Conservation (phyloP, 805 yeast genomes). For the Ogataea pilisensis region DNA sequence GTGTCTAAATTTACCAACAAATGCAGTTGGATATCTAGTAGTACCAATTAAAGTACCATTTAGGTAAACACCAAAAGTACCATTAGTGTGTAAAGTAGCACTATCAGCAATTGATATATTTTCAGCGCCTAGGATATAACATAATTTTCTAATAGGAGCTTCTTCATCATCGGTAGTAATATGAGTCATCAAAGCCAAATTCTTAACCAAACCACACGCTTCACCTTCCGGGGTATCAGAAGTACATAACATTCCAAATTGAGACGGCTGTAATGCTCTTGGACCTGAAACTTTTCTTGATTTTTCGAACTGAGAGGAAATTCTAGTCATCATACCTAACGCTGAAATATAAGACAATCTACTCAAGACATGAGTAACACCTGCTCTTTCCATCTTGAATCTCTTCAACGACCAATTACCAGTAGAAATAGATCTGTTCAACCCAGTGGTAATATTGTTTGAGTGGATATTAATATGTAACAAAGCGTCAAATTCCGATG, state of each 20-base stretch:
- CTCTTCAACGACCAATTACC: conserved; percentile 99
- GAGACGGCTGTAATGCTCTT: conserved; percentile 97
- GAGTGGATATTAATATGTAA: conserved; percentile 87
- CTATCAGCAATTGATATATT: conserved; percentile 78
- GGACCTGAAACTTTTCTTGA: conserved; percentile 98
- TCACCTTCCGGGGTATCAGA: conserved; percentile 99
- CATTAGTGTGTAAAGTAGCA: conserved; percentile 67
- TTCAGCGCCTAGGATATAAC: conserved; percentile 86
- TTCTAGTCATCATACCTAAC: conserved; percentile 98
- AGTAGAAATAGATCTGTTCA: conserved; percentile 94
- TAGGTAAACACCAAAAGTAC: conserved; percentile 80
- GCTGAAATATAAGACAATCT: conserved; percentile 92
- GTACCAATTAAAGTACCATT: conserved; percentile 95
- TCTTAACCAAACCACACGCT: conserved; percentile 98
- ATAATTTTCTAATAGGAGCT: conserved; percentile 72
- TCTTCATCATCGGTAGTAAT: conserved; percentile 98
- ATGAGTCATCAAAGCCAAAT: conserved; percentile 96
- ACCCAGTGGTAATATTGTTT: conserved; percentile 87
- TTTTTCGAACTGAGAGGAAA: conserved; percentile 97
- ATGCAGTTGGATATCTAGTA: conserved; percentile 79
- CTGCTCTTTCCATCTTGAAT: conserved; percentile 99
- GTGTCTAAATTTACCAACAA: conserved; percentile 72
- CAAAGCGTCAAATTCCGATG: conserved; percentile 92
- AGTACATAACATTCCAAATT: conserved; percentile 98
- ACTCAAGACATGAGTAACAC: conserved; percentile 94